Base-by-base conservation (phyloP, 2,329 filamentous ascomycete species). In the Zelopaecilomyces penicillatus region DNA sequence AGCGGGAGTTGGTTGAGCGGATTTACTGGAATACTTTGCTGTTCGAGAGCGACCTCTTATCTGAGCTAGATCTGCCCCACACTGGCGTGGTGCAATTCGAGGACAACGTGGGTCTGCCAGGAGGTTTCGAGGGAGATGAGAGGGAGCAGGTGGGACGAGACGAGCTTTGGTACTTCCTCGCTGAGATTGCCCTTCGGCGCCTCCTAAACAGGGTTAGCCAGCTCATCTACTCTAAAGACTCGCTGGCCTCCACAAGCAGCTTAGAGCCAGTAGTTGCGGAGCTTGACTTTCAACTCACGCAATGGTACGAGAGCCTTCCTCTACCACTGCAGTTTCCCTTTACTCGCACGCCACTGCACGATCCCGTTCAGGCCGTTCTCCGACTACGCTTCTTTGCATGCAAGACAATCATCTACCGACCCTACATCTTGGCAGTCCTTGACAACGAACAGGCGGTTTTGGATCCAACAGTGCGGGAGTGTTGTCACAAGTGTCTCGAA, bases 1-100 rank as follows among this genome's bases (percentile, higher is more conserved):
- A 87, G 58, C 76, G 80, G 54, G 85, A 90, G 59, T 64, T 91
- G 30, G 80, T 80, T 39, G 84, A 88, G 62, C 74, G 87, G 40
- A 83, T 91, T 10, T 93, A 88, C 66, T 93, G 87, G 87, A 91
- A 93, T 54, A 75, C 85, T 3, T 69, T 90, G 2, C 75, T 91
- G 41, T 87, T 88, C 47, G 86, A 91, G 63, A 89, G 81, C 57
- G 86, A 91, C 58, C 71, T 91, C 34, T 71, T 90, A 4, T 84
- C 85, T 6, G 86, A 91, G 60, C 67, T 91, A 31, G 86, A 91
- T 59, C 71, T 93, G 11, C 86, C 87, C 4, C 86, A 91, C 60
- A 90, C 85, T 3, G 86, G 86, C 5, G 85, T 91, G 41, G 84
- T 88, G 26, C 82, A 87, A 52, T 87, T 87, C 44, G 87, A 91